phyloP scores from a whole-genome alignment of 2,329 filamentous ascomycete genomes.

The Pestalotiopsis sp. region DNA sequence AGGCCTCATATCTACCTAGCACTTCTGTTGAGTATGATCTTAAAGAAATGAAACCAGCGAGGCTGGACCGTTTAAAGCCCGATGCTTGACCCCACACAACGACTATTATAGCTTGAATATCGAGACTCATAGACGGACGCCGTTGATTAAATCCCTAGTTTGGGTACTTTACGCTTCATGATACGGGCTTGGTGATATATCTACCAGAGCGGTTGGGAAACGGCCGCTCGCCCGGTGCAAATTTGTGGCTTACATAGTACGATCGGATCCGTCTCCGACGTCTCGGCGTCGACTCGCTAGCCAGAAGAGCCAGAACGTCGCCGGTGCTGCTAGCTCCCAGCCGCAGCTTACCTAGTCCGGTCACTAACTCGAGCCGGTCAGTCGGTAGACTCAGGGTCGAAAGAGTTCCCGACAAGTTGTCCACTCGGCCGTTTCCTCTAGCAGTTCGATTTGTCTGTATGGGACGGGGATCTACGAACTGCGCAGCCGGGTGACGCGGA shows the following conservation, averaged over 20 bases:
- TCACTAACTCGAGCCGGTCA: neutral
- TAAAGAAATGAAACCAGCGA: neutral
- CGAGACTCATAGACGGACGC: neutral
- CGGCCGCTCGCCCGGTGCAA: neutral
- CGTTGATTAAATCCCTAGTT: neutral
- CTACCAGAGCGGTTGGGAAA: neutral
- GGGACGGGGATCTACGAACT: neutral
- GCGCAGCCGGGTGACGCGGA: neutral
- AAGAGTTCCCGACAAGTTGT: neutral
- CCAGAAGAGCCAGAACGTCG: neutral
- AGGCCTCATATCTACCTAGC: neutral
- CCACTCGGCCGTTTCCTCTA: neutral
- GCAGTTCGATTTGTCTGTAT: neutral
- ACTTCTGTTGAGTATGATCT: neutral
- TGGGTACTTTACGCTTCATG: neutral
- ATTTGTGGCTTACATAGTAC: neutral
- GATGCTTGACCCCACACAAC: neutral
- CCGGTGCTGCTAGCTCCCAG: neutral
- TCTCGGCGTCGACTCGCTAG: neutral
- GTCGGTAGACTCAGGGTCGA: neutral
- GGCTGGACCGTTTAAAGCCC: neutral
- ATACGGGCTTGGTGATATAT: neutral
- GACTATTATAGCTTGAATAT: neutral
- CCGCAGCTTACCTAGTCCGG: neutral
- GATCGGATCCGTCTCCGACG: neutral